Evolutionary conservation across 768 basidiomycete genomes (phyloP).

Genomic region (Pleurotus citrinopileatus): DNA sequence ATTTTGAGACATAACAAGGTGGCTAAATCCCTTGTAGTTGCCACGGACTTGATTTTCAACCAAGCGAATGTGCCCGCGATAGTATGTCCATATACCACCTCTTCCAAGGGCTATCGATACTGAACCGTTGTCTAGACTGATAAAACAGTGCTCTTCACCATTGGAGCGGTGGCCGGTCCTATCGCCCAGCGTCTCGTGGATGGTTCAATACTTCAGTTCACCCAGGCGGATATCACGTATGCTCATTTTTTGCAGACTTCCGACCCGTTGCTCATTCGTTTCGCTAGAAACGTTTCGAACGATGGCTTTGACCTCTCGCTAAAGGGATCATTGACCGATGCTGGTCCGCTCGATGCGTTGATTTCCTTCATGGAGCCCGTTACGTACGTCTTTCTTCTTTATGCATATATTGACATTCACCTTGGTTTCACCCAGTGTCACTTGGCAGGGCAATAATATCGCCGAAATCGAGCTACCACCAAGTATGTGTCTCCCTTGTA

Average conservation of each 20-base stretch:
- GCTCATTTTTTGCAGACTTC: constrained; percentile 14
- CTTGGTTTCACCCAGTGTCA: constrained; percentile 36
- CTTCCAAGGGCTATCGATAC: constrained; percentile 1
- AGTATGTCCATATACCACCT: constrained; percentile 28
- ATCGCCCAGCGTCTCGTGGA: constrained; percentile 65
- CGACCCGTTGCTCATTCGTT: background rate
- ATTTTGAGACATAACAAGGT: background rate
- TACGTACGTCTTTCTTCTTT: constrained; percentile 35
- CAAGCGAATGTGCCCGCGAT: constrained; percentile 55
- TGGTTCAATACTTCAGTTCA: constrained; percentile 50
- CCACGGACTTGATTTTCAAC: constrained; percentile 53
- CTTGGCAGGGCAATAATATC: constrained; percentile 62
- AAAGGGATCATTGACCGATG: constrained; percentile 55
- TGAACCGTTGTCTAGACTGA: constrained; percentile 44
- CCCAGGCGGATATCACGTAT: constrained; percentile 56
- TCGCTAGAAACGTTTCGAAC: constrained; percentile 46
- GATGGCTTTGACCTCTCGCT: constrained; percentile 63
- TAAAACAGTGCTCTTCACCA: constrained; percentile 58
- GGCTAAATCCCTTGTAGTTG: constrained; percentile 29
- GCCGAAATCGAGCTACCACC: constrained; percentile 62
- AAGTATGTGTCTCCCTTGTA: constrained; percentile 30
- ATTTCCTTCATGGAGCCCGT: constrained; percentile 67
- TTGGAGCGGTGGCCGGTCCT: constrained; percentile 69
- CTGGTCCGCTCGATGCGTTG: constrained; percentile 66
- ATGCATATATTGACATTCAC: background rate